Evolutionary conservation across 169 alveolate genomes (phyloP).

Genomic region (Amoebophrya sp.): DNA sequence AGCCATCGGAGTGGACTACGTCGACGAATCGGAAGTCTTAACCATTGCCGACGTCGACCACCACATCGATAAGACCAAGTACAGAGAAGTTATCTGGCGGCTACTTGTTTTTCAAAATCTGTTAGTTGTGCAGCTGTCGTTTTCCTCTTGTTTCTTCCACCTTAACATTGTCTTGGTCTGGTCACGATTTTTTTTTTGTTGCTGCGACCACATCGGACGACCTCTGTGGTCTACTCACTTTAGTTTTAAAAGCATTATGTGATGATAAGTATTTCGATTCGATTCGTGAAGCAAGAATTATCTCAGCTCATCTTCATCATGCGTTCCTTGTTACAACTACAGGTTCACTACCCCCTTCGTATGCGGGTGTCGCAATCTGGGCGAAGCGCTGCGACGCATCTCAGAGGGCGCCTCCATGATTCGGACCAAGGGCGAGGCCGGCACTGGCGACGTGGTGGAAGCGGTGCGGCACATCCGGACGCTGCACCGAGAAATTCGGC

Average conservation of each 20-base stretch:
- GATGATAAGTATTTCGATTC: too few relatives aligned
- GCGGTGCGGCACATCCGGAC: conserved; percentile 64
- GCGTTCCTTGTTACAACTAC: neutral
- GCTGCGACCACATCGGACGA: neutral
- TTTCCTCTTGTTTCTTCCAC: too few relatives aligned
- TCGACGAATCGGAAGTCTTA: conserved; percentile 66
- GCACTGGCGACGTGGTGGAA: conserved; percentile 63
- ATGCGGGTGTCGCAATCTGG: conserved; percentile 67
- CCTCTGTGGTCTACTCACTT: neutral
- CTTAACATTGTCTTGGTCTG: neutral
- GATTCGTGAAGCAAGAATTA: too few relatives aligned
- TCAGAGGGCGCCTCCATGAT: conserved; percentile 70
- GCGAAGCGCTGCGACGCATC: conserved; percentile 64
- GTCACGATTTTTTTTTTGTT: neutral
- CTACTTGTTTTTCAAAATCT: too few relatives aligned
- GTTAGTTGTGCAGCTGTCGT: too few relatives aligned
- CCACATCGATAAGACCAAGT: conserved; percentile 59
- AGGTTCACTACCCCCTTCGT: conserved; percentile 58
- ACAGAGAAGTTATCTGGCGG: too few relatives aligned
- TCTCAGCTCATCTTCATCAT: too few relatives aligned
- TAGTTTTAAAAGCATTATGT: too few relatives aligned
- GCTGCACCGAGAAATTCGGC: conserved; percentile 51
- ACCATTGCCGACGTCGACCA: conserved; percentile 62
- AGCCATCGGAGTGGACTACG: conserved; percentile 60
- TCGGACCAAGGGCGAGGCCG: conserved; percentile 65